Base-by-base conservation (phyloP, 164 flowering plant species). In the Stephania cephalantha region DNA sequence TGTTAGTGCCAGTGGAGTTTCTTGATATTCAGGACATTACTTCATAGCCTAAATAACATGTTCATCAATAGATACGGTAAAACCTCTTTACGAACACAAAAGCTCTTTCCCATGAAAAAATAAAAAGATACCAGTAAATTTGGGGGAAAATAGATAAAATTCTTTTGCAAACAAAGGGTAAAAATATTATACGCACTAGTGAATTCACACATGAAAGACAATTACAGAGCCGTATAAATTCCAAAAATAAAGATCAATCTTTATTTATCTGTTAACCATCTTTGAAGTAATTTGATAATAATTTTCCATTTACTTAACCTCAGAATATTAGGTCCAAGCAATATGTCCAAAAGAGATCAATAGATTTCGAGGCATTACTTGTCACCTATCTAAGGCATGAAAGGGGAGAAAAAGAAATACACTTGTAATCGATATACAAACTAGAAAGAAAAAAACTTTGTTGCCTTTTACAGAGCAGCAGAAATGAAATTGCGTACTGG, bases 1-100 rank as follows among this genome's bases (percentile, higher is more conserved):
- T 66, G 73, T 80, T 25, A 80, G 77, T 72, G 29, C 65, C 29
- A 35, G 42, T 29, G 53, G 58, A 76, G 18, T 58, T 15, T 58
- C 64, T 58, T 18, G 22, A 58, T 58, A 18, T 15, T 58, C n/a
- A 58, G 5, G 64, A 58, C 17, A 10, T 58, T 1, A 12, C 18
- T 6, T 58, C 63, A 55, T 55, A 1, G 17, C 13, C 9, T 48
- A 11, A 50, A 35, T 35, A 35, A 35, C 42, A 35, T 35, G 42
- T 35, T 35, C 42, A 35, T 35, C 42, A 35, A 25, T 25, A 25
- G 25, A 25, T 35, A 35, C 4, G 42, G 42, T 35, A 35, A 35
- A 35, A 35, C 42, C 42, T 35, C 42, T 35, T 35, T 35, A 35
- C 42, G 1, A 35, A 35, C 58, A 7, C 8, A 25, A 31, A 1